phyloP scores from a whole-genome alignment of 345 rosid species.

The Stellera chamaejasme region DNA sequence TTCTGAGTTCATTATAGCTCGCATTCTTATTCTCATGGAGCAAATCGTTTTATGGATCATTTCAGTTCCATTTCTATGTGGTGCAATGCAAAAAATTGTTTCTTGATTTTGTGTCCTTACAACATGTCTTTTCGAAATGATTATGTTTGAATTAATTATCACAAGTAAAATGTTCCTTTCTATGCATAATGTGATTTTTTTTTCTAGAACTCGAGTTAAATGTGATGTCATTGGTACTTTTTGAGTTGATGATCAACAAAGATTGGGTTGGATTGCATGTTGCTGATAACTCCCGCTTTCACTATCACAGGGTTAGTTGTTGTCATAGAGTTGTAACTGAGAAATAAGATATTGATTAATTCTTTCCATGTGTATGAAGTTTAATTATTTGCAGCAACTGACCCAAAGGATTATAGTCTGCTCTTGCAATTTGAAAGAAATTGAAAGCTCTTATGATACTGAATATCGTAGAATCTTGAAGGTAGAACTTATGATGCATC shows the following conservation, averaged over 20 bases:
- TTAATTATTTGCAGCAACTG: constrained; percentile 47
- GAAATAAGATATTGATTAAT: constrained; percentile 5
- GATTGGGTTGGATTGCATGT: constrained; percentile 74
- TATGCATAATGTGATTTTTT: background rate
- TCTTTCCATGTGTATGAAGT: background rate
- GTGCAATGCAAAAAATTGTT: background rate
- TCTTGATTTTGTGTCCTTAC: background rate
- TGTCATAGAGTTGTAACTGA: background rate
- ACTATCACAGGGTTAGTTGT: constrained; percentile 68
- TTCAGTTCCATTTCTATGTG: background rate
- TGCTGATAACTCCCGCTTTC: constrained; percentile 90
- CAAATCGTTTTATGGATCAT: background rate
- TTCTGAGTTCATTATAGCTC: no score
- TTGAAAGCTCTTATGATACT: constrained; percentile 8
- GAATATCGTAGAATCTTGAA: constrained; percentile 38
- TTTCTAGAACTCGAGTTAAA: no score
- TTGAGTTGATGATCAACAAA: constrained; percentile 60
- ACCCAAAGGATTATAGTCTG: constrained; percentile 39
- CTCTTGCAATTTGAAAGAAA: constrained; percentile 15
- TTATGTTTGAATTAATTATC: no score
- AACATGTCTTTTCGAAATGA: constrained; percentile 2
- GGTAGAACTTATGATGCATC: constrained; percentile 26
- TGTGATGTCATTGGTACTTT: constrained; percentile 45
- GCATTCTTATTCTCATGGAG: constrained; percentile 4
- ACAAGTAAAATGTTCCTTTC: constrained; percentile 1